Evolutionary conservation across 495 filamentous ascomycete species (phyloP).

Genomic region (Halenospora varia): DNA sequence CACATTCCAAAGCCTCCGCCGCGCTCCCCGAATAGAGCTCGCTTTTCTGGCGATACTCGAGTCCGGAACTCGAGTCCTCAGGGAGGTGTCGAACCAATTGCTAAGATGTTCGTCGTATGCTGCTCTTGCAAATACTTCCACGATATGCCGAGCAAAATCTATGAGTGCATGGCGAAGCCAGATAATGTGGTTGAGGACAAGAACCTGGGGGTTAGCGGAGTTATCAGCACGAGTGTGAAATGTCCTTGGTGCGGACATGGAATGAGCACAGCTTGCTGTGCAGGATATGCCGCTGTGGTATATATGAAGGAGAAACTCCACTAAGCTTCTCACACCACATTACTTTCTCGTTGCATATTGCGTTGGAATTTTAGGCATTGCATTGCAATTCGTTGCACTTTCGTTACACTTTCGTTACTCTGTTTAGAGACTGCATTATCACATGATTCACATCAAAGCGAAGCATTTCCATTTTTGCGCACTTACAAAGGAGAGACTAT

Average conservation of each 20-base stretch:
- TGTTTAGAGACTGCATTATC: too few relatives aligned
- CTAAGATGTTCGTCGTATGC: conserved; percentile 77
- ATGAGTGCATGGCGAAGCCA: conserved; percentile 67
- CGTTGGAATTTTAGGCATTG: not conserved
- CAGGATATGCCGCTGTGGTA: conserved; percentile 68
- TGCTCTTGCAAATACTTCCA: conserved; percentile 80
- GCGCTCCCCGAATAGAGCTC: not conserved
- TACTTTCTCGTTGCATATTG: not conserved
- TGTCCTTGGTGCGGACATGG: conserved; percentile 78
- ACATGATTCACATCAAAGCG: too few relatives aligned
- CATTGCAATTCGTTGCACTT: not conserved
- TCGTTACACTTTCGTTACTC: too few relatives aligned
- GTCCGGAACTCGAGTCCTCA: not conserved
- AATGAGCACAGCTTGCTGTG: conserved; percentile 69
- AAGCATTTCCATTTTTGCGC: too few relatives aligned
- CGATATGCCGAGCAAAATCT: conserved; percentile 71
- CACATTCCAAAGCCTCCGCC: conserved; percentile 22
- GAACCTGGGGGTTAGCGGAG: conserved; percentile 43
- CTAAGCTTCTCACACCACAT: conserved; percentile 25
- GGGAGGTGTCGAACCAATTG: conserved; percentile 37
- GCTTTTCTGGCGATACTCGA: not conserved
- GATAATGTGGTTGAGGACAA: conserved; percentile 49
- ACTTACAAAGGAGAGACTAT: too few relatives aligned
- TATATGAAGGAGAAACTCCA: conserved; percentile 64
- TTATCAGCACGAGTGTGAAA: conserved; percentile 54